Percentiles rank a stretch among this genome's conserved stretches.
Evolutionary conservation across 1,139 yeast species (phyloP).

Genomic region (Schwanniomyces etchellsii): DNA sequence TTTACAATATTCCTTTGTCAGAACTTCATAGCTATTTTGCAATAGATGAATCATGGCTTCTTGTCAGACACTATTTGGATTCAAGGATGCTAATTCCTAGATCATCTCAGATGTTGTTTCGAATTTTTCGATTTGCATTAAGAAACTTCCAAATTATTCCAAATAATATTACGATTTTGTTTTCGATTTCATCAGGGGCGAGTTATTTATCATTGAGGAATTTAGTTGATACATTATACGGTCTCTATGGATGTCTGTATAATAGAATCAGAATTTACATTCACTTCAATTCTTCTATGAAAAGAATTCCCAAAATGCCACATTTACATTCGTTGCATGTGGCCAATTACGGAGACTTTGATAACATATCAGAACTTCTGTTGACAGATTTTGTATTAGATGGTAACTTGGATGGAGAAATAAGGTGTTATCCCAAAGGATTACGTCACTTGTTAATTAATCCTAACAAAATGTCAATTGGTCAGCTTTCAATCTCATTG

Average conservation of each 20-base stretch:
- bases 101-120: constrained; percentile 1
- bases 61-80: constrained; percentile 2
- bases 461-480: constrained; percentile 2
- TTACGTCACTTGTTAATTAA: constrained; percentile 2
- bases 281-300: constrained; percentile 1
- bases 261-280: constrained; percentile 2
- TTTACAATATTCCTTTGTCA: constrained; percentile 2
- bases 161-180: constrained; percentile 1
- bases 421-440: constrained; percentile 2
- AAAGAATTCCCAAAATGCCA: constrained; percentile 1
- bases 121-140: constrained; percentile 1
- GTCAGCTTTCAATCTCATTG: constrained; percentile 1
- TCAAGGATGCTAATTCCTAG: background rate
- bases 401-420: constrained; percentile 2
- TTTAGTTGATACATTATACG: constrained; percentile 1
- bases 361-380: background rate
- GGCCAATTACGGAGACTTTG: background rate
- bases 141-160: constrained; percentile 3
- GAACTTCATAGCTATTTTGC: constrained; percentile 1
- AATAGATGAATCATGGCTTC: constrained; percentile 1
- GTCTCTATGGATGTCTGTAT: background rate
- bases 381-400: constrained; percentile 4
- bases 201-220: constrained; percentile 2
- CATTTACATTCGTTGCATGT: constrained; percentile 4
- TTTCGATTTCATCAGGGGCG: constrained; percentile 1